These are phyloP conservation scores for Quercus bicolor DNA, from an alignment of 306 rosid species.

Conservation along the genomic window DNA sequence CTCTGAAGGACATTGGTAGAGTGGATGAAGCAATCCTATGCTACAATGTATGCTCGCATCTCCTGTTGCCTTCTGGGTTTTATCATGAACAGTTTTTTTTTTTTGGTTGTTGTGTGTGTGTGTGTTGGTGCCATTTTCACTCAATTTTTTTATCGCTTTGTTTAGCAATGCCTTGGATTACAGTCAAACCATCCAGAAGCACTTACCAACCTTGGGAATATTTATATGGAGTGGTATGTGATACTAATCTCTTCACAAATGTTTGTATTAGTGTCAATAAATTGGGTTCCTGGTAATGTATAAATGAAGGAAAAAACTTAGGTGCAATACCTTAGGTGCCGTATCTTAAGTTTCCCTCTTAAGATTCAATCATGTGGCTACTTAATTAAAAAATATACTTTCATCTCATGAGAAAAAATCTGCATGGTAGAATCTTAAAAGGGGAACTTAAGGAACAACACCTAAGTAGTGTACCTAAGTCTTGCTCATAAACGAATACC, in stretches of 20 bases:
- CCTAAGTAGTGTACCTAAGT: too few species aligned
- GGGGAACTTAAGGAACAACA: too few species aligned
- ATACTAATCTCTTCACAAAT: slow-evolving; percentile 5
- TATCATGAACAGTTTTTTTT: not conserved
- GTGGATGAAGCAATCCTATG: slow-evolving; percentile 95
- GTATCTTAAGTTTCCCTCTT: too few species aligned
- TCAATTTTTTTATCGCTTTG: slow-evolving; percentile 19
- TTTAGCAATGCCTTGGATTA: slow-evolving; percentile 89
- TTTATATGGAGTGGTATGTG: slow-evolving; percentile 92
- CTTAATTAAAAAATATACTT: too few species aligned
- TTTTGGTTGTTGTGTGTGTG: not conserved
- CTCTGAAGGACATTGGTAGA: slow-evolving; percentile 87
- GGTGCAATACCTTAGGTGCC: too few species aligned
- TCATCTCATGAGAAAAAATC: too few species aligned
- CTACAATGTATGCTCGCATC: slow-evolving; percentile 63
- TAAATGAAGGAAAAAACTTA: too few species aligned
- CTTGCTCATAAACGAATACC: too few species aligned
- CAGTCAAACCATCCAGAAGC: slow-evolving; percentile 98
- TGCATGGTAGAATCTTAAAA: too few species aligned
- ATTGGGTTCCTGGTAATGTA: too few species aligned
- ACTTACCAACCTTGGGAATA: slow-evolving; percentile 92
- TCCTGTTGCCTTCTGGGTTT: not conserved
- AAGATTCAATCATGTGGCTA: too few species aligned
- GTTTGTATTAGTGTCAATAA: too few species aligned
- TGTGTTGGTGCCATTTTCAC: not conserved